A percentile compares a stretch with the other conserved stretches of the same genome.
phyloP scores from a whole-genome alignment of 106 monocot genomes.

The Phalaenopsis aphrodite region DNA sequence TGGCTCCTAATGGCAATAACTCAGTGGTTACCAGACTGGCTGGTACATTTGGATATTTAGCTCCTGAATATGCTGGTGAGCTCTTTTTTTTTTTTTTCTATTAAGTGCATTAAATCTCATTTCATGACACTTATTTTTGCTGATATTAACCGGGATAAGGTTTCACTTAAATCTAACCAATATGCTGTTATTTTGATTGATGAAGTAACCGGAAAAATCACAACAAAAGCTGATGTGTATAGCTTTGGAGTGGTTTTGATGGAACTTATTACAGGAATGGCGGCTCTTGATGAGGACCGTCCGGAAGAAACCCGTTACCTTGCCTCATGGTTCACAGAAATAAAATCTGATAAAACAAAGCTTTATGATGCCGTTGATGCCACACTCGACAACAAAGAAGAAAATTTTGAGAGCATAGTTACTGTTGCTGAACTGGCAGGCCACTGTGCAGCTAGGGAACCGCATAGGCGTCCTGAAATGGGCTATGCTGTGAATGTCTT shows the following conservation, averaged over 20 bases:
- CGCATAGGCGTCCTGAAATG: conserved; percentile 49
- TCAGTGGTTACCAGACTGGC: conserved; percentile 49
- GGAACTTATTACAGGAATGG: conserved; percentile 48
- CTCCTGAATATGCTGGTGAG: conserved; percentile 63
- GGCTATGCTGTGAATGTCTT: conserved; percentile 46
- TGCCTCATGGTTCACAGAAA: conserved; percentile 37
- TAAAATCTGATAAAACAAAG: conserved; percentile 21
- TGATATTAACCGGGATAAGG: no score
- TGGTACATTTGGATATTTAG: conserved; percentile 61
- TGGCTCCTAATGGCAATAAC: conserved; percentile 43
- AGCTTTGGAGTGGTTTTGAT: conserved; percentile 56
- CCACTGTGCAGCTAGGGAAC: conserved; percentile 46
- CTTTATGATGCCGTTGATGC: conserved; percentile 30
- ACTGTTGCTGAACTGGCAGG: conserved; percentile 40
- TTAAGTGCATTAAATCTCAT: not conserved
- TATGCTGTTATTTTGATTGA: conserved; percentile 6
- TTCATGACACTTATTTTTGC: not conserved
- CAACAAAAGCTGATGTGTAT: conserved; percentile 51
- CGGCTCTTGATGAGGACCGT: conserved; percentile 35
- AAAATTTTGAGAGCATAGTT: conserved; percentile 26
- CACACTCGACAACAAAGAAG: conserved; percentile 24
- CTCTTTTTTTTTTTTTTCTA: not conserved
- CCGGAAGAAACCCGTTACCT: conserved; percentile 38
- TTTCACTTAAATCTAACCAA: not conserved
- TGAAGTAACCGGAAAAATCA: conserved; percentile 48